A percentile compares a stretch with the other conserved stretches of the same genome.
These are phyloP conservation scores for Salix arbutifolia DNA, from an alignment of 345 rosid species.

Conservation along the genomic window DNA sequence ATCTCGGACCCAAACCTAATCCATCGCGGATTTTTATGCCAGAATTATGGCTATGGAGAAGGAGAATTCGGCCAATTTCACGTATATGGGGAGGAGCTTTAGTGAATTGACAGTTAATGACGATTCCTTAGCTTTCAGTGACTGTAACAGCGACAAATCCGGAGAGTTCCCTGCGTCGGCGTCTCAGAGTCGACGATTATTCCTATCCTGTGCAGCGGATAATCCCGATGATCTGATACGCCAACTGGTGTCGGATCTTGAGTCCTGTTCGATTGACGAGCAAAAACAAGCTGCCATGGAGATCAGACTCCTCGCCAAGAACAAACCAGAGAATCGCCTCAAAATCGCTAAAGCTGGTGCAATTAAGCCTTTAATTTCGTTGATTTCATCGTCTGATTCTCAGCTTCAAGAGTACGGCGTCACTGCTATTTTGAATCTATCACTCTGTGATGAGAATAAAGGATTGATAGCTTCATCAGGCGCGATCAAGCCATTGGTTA, in stretches of 20 bases:
- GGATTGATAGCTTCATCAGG: slow-evolving; percentile 66
- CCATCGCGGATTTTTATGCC: not conserved
- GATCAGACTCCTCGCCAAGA: slow-evolving; percentile 81
- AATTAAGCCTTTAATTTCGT: slow-evolving; percentile 61
- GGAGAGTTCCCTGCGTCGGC: slow-evolving; percentile 76
- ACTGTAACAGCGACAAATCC: slow-evolving; percentile 92
- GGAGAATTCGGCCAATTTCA: slow-evolving; percentile 34
- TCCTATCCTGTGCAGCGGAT: slow-evolving; percentile 51
- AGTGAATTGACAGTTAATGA: slow-evolving; percentile 38
- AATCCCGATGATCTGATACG: slow-evolving; percentile 51
- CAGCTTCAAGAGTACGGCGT: slow-evolving; percentile 91
- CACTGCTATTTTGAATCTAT: slow-evolving; percentile 83
- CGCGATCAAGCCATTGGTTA: slow-evolving; percentile 78
- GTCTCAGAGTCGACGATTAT: slow-evolving; percentile 54
- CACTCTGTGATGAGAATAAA: slow-evolving; percentile 93
- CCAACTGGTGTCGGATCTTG: slow-evolving; percentile 68
- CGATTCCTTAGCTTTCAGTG: slow-evolving; percentile 75
- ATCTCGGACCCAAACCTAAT: not conserved
- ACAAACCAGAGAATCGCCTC: slow-evolving; percentile 78
- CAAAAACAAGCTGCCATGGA: slow-evolving; percentile 98
- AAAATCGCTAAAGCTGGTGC: slow-evolving; percentile 86
- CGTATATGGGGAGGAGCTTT: slow-evolving; percentile 44
- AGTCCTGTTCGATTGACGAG: slow-evolving; percentile 69
- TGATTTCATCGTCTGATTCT: slow-evolving; percentile 61
- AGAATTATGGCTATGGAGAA: slow-evolving; percentile 30